phyloP scores from a whole-genome alignment of 2,329 filamentous ascomycete species.

The Endothia cerciana region DNA sequence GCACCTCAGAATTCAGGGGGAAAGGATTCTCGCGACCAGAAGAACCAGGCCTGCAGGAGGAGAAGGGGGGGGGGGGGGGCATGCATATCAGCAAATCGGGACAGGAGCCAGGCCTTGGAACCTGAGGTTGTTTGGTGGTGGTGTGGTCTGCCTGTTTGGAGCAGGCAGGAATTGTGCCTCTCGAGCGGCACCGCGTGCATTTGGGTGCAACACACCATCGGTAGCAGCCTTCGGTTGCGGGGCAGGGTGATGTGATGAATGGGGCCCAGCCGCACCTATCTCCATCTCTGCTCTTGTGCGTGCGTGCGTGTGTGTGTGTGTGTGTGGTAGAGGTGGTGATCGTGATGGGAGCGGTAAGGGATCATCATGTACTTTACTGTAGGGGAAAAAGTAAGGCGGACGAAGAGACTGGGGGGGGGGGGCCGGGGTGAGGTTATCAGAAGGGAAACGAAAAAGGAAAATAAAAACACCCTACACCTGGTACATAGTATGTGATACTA shows the following conservation, averaged over 20 bases:
- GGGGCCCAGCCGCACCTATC: no score
- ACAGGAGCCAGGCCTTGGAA: not conserved
- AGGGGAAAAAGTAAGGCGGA: not conserved
- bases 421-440: not conserved
- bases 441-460: no score
- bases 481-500: not conserved
- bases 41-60: not conserved
- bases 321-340: no score
- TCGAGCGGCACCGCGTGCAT: not conserved
- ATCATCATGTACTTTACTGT: no score
- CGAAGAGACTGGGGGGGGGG: not conserved
- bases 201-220: constrained; percentile 2
- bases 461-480: not conserved
- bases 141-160: not conserved
- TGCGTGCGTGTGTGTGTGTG: no score
- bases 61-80: not conserved
- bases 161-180: not conserved
- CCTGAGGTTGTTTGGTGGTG: not conserved
- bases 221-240: not conserved
- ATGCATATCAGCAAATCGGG: not conserved
- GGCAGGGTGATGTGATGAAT: not conserved
- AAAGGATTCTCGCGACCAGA: not conserved
- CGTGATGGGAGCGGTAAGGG: no score
- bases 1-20: not conserved
- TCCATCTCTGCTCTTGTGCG: not conserved